These are phyloP conservation scores for Microdochium trichocladiopsis DNA, from an alignment of 2,329 filamentous ascomycete genomes.

Conservation along the genomic window DNA sequence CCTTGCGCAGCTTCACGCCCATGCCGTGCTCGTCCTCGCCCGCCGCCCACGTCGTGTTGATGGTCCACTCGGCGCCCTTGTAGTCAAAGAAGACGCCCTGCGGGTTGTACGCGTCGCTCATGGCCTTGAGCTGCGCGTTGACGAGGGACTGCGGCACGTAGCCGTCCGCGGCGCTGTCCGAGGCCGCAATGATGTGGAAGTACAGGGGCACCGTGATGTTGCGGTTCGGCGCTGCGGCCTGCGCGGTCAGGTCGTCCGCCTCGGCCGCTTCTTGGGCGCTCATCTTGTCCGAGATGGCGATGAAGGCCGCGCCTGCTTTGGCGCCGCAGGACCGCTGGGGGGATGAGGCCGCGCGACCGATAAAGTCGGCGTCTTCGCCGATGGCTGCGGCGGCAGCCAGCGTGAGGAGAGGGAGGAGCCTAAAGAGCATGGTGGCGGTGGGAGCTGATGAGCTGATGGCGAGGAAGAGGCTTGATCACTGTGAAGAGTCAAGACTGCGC, in stretches of 20 bases:
- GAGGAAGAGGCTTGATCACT: not conserved
- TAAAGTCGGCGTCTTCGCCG: not conserved
- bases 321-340: not conserved
- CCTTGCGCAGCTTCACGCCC: not conserved
- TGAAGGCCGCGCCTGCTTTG: not conserved
- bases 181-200: not conserved
- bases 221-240: not conserved
- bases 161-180: not conserved
- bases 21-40: not conserved
- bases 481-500: not conserved
- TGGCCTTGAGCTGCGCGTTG: slow-evolving; percentile 1
- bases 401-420: not conserved
- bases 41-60: not conserved
- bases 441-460: not conserved
- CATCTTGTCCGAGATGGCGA: not conserved
- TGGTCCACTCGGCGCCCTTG: not conserved
- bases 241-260: not conserved
- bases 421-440: not conserved
- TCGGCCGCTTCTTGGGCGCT: not conserved
- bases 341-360: not conserved
- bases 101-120: slow-evolving; percentile 1
- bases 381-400: not conserved
- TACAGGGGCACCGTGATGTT: slow-evolving; percentile 1
- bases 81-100: slow-evolving; percentile 1
- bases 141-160: not conserved